A percentile compares a stretch with the other conserved stretches of the same genome.
Conservation (phyloP, 148 eudicot genomes). For the Nepenthes mirabilis region DNA sequence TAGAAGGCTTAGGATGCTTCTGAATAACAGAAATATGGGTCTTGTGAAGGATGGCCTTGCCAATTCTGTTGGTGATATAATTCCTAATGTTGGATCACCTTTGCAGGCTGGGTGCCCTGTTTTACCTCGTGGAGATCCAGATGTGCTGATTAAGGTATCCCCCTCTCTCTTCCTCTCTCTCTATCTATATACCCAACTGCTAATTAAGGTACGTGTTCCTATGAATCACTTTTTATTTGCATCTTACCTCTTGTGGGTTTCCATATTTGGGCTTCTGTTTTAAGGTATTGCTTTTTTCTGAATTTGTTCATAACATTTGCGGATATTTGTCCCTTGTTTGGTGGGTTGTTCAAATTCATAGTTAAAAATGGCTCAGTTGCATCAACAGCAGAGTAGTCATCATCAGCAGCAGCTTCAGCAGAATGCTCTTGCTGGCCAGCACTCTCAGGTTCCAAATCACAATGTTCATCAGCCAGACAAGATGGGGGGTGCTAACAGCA, state of each 20-base stretch:
- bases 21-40: slow-evolving; percentile 31
- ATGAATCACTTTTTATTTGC: neutral
- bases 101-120: slow-evolving; percentile 37
- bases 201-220: slow-evolving; percentile 2
- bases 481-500: slow-evolving; percentile 37
- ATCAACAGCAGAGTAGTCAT: slow-evolving; percentile 26
- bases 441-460: slow-evolving; percentile 35
- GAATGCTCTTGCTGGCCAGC: slow-evolving; percentile 44
- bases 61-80: slow-evolving; percentile 33
- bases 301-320: too few relatives aligned
- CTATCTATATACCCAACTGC: neutral
- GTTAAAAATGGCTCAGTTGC: slow-evolving; percentile 49
- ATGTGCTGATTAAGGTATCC: slow-evolving; percentile 42
- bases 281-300: too few relatives aligned
- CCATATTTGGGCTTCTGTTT: too few relatives aligned
- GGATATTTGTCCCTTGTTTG: neutral
- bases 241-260: neutral
- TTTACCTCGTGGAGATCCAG: slow-evolving; percentile 54
- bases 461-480: slow-evolving; percentile 45
- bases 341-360: slow-evolving; percentile 6
- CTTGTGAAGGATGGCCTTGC: slow-evolving; percentile 48
- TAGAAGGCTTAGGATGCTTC: slow-evolving; percentile 51
- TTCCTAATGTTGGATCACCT: slow-evolving; percentile 43
- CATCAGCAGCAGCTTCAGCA: slow-evolving; percentile 39
- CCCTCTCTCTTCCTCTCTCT: neutral